A percentile compares a stretch with the other conserved stretches of the same genome.
Evolutionary conservation across 1,284 basidiomycete species (phyloP).

Genomic region (Pterulicium gracile): DNA sequence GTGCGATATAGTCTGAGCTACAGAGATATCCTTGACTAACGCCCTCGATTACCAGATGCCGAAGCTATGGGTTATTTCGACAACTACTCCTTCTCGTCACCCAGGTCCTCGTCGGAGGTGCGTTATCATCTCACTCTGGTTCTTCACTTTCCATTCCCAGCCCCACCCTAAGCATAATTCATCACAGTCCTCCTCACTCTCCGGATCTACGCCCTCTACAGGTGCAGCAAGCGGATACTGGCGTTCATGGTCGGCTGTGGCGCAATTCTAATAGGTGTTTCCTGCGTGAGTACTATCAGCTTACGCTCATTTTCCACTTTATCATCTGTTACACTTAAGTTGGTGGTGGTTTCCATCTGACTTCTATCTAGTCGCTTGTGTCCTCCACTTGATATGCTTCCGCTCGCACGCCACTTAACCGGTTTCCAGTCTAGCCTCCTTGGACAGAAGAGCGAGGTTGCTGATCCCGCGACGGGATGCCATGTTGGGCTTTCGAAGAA

Average conservation of each 20-base stretch:
- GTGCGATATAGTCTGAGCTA: too few species aligned
- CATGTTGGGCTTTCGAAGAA: slow-evolving; percentile 18
- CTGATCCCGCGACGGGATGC: slow-evolving; percentile 19
- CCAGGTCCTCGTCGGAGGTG: slow-evolving; percentile 29
- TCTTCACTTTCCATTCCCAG: background rate
- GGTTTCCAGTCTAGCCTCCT: slow-evolving; percentile 12
- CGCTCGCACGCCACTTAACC: background rate
- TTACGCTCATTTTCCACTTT: background rate
- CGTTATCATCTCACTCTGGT: slow-evolving; percentile 9
- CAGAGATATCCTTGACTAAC: too few species aligned
- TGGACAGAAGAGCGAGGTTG: slow-evolving; percentile 18
- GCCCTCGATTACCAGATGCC: background rate
- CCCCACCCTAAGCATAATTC: background rate
- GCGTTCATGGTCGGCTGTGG: slow-evolving; percentile 18
- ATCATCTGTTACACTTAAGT: too few species aligned
- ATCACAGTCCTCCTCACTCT: slow-evolving; percentile 26
- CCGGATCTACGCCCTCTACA: slow-evolving; percentile 30
- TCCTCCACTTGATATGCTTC: background rate
- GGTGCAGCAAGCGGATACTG: slow-evolving; percentile 20
- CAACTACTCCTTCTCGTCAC: slow-evolving; percentile 27
- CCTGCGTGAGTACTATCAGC: slow-evolving; percentile 18
- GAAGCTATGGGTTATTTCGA: slow-evolving; percentile 16
- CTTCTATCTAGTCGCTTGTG: too few species aligned
- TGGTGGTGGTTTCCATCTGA: too few species aligned
- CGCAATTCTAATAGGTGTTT: slow-evolving; percentile 15